Evolutionary conservation across 1,284 basidiomycete species (phyloP), one percentile per base, ranked within the genome.

Genomic region (Kalmanozyma brasiliensis): DNA sequence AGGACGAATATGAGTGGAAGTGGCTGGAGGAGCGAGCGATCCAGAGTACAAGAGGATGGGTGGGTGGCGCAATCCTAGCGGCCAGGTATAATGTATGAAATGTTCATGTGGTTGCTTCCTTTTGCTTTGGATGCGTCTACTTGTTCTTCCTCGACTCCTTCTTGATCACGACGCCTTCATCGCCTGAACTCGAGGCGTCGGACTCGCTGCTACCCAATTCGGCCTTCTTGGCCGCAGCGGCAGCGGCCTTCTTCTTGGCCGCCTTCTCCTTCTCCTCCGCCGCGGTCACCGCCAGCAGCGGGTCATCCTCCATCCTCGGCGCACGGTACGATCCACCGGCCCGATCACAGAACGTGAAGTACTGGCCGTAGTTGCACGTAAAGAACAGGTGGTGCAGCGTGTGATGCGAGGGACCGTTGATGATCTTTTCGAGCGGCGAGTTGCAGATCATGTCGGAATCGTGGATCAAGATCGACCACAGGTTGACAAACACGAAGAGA

Each of bases 401-500:
- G 83, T 98, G 95, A 80, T 99, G 95, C 4, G 95, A 93, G 3
- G 95, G 96, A 13, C 94, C 93, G 84, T 99, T 98, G 85, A 99
- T 95, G 82, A 93, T 84, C 78, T 87, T 89, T 83, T 98, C 95
- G 2, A 96, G 86, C 8, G 89, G 85, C 81, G 93, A 90, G n/a
- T 91, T 94, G 42, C 91, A 92, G 82, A 98, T 89, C 94, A 99
- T 98, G 85, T 98, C 96, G n/a, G 92, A 94, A 83, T 99, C 95
- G 83, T 98, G 95, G 76, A 98, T 98, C 38, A 80, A 48, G 46
- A 81, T 81, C 35, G 57, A 64, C 80, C 80, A 81, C 10, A 80
- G 38, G 44, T 81, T 81, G 51, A 81, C 80, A 52, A 81, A 81
- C n/a, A 79, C 78, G 33, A 81, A 81, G 8, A 81, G 68, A 22